These are phyloP conservation scores for Dactylellina cionopaga DNA, from an alignment of 2,329 filamentous ascomycete species.

Conservation along the genomic window DNA sequence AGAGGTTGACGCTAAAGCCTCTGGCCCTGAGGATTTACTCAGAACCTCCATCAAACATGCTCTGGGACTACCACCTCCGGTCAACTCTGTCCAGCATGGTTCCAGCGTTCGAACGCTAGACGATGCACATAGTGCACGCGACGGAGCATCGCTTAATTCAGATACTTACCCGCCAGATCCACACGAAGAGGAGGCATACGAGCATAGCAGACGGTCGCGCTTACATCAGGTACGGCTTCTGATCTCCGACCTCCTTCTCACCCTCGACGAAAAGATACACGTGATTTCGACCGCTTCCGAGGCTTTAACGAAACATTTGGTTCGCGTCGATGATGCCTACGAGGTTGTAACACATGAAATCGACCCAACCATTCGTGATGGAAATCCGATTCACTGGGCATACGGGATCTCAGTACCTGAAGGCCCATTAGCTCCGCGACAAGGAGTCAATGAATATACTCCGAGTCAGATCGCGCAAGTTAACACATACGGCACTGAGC, in stretches of 20 bases:
- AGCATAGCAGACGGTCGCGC: conserved; percentile 54
- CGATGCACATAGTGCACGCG: neutral
- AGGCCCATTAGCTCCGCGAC: neutral
- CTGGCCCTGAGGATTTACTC: conserved; percentile 83
- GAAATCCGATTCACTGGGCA: conserved; percentile 92
- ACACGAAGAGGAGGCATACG: neutral
- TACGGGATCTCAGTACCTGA: conserved; percentile 68
- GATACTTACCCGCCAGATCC: neutral
- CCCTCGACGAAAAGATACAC: conserved; percentile 96
- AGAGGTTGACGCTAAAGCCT: conserved; percentile 97
- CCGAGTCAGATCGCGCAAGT: neutral
- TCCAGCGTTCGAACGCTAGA: neutral
- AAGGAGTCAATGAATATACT: conserved; percentile 11
- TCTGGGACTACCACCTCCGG: conserved; percentile 9
- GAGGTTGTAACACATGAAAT: conserved; percentile 87
- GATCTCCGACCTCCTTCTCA: conserved; percentile 72
- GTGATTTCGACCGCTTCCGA: conserved; percentile 93
- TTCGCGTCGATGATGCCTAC: conserved; percentile 86
- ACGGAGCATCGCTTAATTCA: neutral
- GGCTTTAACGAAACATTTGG: conserved; percentile 83
- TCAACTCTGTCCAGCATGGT: conserved; percentile 28
- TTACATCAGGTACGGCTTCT: conserved; percentile 55
- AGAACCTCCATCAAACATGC: conserved; percentile 77
- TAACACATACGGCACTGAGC: conserved; percentile 11
- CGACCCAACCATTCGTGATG: conserved; percentile 91